Base-by-base conservation (phyloP, 2,329 filamentous ascomycete species). In the Onygenales sp. region DNA sequence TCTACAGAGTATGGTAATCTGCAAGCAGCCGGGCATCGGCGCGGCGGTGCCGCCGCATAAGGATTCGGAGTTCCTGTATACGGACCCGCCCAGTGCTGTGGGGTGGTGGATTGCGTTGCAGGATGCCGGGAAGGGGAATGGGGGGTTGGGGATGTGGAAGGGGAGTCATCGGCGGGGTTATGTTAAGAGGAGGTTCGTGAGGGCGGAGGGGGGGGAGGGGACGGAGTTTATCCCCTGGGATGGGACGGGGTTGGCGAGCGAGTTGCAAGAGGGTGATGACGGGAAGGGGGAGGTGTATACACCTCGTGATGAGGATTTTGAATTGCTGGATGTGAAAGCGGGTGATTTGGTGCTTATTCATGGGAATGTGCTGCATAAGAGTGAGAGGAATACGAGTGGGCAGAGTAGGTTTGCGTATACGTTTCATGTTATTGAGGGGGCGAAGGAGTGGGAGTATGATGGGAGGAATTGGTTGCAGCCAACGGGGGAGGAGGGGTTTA, bases 81-180 rank as follows among this genome's bases (percentile, higher is more conserved):
- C 93, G 1, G 76, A 90, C 59, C 86, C 89, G 39, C 92, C 92
- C 0, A 87, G 82, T 41, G 93, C 93, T 0, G 87, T 97, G 2
- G 93, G 93, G 0, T 97, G 92, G 74, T 98, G 93, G 93, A 95
- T 96, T 69, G 93, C 93, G 10, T 79, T 98, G 41, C 91, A 98
- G 73, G 92, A 97, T 70, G 89, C 89, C 21, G 92, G 87, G 7
- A 75, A 78, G 0, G 83, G 85, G 67, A 98, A 98, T 69, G 93
- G 90, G 1, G 95, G 91, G 63, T 70, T 98, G 64, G 88, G 85
- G 58, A 95, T 97, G 72, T 79, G 89, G 60, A 84, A 83, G 0
- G 92, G 91, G 0, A 89, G 85, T 60, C 92, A 97, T 66, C 81
- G 77, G 63, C 83, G 85, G 66, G 84, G 85, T 2, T 80, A 83